phyloP scores from a whole-genome alignment of 306 rosid genomes.

The Quercus gilva region DNA sequence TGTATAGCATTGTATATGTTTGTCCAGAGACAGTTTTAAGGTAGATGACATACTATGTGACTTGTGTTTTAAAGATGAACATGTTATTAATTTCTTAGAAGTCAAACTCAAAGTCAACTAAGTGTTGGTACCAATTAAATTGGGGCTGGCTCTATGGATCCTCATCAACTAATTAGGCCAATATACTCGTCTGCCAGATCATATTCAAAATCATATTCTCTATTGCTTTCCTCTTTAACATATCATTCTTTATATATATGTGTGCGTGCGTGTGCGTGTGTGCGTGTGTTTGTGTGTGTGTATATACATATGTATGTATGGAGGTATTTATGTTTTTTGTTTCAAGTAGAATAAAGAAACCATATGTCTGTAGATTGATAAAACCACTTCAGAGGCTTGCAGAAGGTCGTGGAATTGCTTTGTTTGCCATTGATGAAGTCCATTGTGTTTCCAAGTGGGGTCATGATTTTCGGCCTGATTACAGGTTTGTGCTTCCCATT shows the following conservation, averaged over 20 bases:
- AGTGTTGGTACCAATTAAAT: too few relatives aligned
- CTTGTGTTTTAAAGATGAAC: not conserved
- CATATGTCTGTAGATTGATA: constrained; percentile 53
- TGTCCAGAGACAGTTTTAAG: constrained; percentile 89
- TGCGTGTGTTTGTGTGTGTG: too few relatives aligned
- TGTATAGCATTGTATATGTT: constrained; percentile 71
- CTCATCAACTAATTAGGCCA: too few relatives aligned
- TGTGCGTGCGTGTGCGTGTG: fast-evolving
- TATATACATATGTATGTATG: too few relatives aligned
- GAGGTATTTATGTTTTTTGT: too few relatives aligned
- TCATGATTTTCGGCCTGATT: constrained; percentile 92
- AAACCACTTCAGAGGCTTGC: constrained; percentile 76
- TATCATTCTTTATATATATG: too few relatives aligned
- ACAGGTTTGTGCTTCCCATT: constrained; percentile 53
- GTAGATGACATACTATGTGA: constrained; percentile 23
- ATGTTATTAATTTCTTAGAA: constrained; percentile 2
- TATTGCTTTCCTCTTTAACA: too few relatives aligned
- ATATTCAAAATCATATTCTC: too few relatives aligned
- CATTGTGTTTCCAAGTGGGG: constrained; percentile 99
- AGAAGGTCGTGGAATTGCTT: constrained; percentile 73
- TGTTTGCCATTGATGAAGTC: constrained; percentile 92
- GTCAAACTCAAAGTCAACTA: not conserved
- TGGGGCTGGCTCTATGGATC: too few relatives aligned
- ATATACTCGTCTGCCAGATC: too few relatives aligned
- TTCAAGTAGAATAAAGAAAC: not conserved